Evolutionary conservation across 352 stramenopile species (phyloP).

Genomic region (Globisporangium nodosum): DNA sequence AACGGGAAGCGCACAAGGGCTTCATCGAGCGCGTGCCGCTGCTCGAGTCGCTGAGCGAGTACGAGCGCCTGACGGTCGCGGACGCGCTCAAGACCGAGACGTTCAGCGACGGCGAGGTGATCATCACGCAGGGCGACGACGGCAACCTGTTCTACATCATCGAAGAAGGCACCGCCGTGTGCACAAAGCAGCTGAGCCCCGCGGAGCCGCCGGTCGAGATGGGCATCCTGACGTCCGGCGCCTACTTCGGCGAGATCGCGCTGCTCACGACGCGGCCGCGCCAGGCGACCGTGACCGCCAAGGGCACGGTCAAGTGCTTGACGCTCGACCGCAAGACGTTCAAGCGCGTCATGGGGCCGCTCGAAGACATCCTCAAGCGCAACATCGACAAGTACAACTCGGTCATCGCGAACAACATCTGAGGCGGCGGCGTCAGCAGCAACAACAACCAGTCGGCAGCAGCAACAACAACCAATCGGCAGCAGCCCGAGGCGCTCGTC

Average conservation of each 20-base stretch:
- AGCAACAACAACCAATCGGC: background rate
- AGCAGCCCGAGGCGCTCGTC: background rate
- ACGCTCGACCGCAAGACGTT: conserved; percentile 92
- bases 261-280: conserved; percentile 92
- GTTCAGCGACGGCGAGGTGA: conserved; percentile 86
- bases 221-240: conserved; percentile 84
- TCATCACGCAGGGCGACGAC: conserved; percentile 87
- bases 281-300: conserved; percentile 84
- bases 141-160: conserved; percentile 91
- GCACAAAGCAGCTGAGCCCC: conserved; percentile 79
- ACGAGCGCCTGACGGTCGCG: conserved; percentile 87
- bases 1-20: conserved; percentile 81
- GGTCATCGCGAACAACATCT: conserved; percentile 89
- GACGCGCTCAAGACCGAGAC: conserved; percentile 78
- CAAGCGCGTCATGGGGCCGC: conserved; percentile 85
- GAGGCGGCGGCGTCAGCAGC: conserved; percentile 12
- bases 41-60: conserved; percentile 87
- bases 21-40: conserved; percentile 89
- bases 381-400: conserved; percentile 91
- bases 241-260: conserved; percentile 96
- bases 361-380: conserved; percentile 89
- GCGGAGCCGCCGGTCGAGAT: conserved; percentile 72
- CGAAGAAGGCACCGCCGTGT: conserved; percentile 72
- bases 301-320: conserved; percentile 85
- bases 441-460: background rate